Evolutionary conservation across 73 alveolate genomes (phyloP).

Genomic region (Paramecium primaurelia): DNA sequence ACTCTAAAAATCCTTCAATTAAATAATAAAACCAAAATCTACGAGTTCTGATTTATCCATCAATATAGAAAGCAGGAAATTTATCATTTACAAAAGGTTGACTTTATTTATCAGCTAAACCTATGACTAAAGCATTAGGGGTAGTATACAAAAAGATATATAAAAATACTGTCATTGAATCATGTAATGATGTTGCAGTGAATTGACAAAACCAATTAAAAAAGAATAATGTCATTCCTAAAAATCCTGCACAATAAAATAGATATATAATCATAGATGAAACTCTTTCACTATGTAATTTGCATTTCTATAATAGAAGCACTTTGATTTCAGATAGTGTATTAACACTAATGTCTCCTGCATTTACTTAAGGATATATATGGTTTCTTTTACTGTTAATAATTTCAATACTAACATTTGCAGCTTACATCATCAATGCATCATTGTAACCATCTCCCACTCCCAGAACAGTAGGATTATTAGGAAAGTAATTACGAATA

Average conservation of each 20-base stretch:
- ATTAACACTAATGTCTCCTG: constrained; percentile 40
- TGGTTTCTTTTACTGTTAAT: constrained; percentile 16
- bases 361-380: constrained; percentile 29
- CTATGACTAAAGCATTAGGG: constrained; percentile 11
- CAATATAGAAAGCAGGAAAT: constrained; percentile 48
- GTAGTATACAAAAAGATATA: constrained; percentile 17
- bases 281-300: constrained; percentile 14
- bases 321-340: constrained; percentile 23
- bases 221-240: constrained; percentile 50
- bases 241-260: constrained; percentile 34
- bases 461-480: constrained; percentile 41
- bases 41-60: constrained; percentile 49
- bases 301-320: constrained; percentile 27
- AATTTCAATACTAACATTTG: constrained; percentile 51
- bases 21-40: constrained; percentile 16
- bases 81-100: background rate
- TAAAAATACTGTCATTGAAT: constrained; percentile 53
- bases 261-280: constrained; percentile 24
- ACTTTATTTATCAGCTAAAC: constrained; percentile 14
- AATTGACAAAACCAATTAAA: constrained; percentile 57
- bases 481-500: constrained; percentile 12
- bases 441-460: constrained; percentile 64
- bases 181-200: constrained; percentile 56
- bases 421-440: constrained; percentile 57
- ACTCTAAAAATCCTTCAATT: constrained; percentile 39